These are phyloP conservation scores for Fomitopsis pulvina DNA, from an alignment of 768 basidiomycete genomes.

Conservation along the genomic window DNA sequence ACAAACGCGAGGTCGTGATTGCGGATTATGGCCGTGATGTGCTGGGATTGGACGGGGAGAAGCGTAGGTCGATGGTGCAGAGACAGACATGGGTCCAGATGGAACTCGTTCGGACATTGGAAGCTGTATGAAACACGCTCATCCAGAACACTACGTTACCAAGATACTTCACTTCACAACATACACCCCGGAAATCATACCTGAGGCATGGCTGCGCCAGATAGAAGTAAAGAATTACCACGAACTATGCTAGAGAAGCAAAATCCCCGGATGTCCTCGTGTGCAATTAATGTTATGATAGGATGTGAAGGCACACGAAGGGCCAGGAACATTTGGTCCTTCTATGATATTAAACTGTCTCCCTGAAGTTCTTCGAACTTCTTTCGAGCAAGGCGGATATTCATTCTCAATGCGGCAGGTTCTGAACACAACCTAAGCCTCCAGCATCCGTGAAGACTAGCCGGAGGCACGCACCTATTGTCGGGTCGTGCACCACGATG, in stretches of 20 bases:
- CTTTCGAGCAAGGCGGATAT: conserved; percentile 76
- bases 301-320: background rate
- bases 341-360: conserved; percentile 39
- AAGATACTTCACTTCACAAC: no score
- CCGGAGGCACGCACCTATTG: conserved; percentile 56
- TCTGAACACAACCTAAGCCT: conserved; percentile 38
- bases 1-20: background rate
- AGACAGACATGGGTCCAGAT: conserved; percentile 7
- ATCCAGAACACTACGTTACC: no score
- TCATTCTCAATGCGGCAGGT: conserved; percentile 81
- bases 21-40: conserved; percentile 4
- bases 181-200: no score
- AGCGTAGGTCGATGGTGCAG: background rate
- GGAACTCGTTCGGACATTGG: conserved; percentile 10
- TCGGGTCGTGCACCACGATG: conserved; percentile 82
- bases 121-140: no score
- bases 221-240: no score
- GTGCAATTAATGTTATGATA: no score
- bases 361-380: conserved; percentile 91
- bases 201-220: no score
- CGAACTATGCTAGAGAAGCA: no score
- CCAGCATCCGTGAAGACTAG: conserved; percentile 5
- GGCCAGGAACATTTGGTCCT: background rate
- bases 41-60: background rate
- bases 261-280: no score